A percentile compares a stretch with the other conserved stretches of the same genome.
phyloP scores from a whole-genome alignment of 2,329 filamentous ascomycete genomes.

The Harringtonia lauricola region DNA sequence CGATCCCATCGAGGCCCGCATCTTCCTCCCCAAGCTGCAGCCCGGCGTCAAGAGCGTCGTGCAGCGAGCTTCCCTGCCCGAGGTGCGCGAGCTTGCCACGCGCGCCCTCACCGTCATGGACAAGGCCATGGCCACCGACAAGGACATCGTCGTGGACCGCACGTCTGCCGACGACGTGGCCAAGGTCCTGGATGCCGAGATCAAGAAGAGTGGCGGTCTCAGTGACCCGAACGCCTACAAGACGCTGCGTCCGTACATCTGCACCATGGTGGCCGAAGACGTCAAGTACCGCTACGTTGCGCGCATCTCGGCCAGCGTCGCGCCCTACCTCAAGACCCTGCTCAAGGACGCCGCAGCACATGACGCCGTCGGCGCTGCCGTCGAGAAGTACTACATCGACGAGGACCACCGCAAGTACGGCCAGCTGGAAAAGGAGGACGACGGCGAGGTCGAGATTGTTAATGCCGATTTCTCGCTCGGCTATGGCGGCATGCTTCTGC shows the following conservation, averaged over 20 bases:
- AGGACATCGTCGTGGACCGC: conserved; percentile 51
- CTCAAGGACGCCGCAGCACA: conserved; percentile 48
- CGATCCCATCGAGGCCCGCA: conserved; percentile 84
- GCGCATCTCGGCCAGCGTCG: conserved; percentile 58
- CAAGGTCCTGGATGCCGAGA: conserved; percentile 62
- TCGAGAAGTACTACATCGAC: conserved; percentile 69
- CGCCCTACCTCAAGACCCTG: conserved; percentile 65
- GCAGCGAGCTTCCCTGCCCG: conserved; percentile 81
- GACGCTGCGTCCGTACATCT: conserved; percentile 62
- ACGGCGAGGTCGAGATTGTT: conserved; percentile 90
- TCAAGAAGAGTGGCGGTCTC: conserved; percentile 50
- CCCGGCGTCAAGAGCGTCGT: conserved; percentile 87
- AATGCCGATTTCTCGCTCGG: conserved; percentile 96
- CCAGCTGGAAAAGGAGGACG: conserved; percentile 73
- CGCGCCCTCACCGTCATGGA: conserved; percentile 79
- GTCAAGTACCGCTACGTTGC: conserved; percentile 70
- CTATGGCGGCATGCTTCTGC: conserved; percentile 92
- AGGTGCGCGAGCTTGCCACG: conserved; percentile 82
- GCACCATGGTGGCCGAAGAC: conserved; percentile 77
- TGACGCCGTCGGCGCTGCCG: conserved; percentile 55
- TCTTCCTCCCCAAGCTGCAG: conserved; percentile 87
- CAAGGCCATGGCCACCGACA: conserved; percentile 75
- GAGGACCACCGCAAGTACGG: conserved; percentile 86
- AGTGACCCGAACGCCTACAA: conserved; percentile 56
- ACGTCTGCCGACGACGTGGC: conserved; percentile 63